Percentiles rank a stretch among this genome's conserved stretches.
These are phyloP conservation scores for Silene uniflora DNA, from an alignment of 148 eudicot species.

Conservation along the genomic window DNA sequence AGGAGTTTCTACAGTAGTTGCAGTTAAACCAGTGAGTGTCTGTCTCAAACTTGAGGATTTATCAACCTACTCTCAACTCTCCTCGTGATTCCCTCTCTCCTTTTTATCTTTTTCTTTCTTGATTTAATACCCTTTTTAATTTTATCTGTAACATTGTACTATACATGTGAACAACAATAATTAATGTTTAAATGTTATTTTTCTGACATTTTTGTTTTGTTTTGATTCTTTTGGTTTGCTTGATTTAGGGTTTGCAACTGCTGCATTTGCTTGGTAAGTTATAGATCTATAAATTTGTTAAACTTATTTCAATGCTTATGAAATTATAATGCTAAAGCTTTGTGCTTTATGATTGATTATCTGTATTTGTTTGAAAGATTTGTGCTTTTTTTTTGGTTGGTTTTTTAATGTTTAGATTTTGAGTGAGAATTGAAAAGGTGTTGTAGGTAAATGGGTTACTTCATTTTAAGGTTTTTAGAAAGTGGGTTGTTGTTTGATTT, in stretches of 20 bases:
- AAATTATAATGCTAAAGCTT: not conserved
- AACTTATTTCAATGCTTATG: not conserved
- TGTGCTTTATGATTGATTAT: not conserved
- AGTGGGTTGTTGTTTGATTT: conserved; percentile 7
- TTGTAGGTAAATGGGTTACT: not conserved
- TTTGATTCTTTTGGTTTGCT: conserved; percentile 16
- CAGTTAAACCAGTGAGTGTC: not conserved
- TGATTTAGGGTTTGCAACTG: conserved; percentile 33
- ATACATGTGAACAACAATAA: not conserved
- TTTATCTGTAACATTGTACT: not conserved
- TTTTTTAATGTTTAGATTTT: not conserved
- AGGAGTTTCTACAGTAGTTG: conserved; percentile 18
- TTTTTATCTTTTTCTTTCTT: not conserved
- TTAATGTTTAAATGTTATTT: not conserved
- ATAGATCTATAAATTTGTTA: conserved; percentile 31
- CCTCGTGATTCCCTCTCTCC: not conserved
- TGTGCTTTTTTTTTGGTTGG: not conserved
- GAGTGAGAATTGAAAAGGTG: not conserved
- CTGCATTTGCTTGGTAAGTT: conserved; percentile 32
- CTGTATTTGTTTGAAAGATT: not conserved
- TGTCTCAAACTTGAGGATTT: not conserved
- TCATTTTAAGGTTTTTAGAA: not conserved
- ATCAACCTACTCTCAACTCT: not conserved
- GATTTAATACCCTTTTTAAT: not conserved
- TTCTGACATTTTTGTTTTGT: not conserved